Percentiles rank a stretch among this genome's conserved stretches.
These are phyloP conservation scores for Pyrenophora tritici-repentis DNA, from an alignment of 2,329 filamentous ascomycete species.

Conservation along the genomic window DNA sequence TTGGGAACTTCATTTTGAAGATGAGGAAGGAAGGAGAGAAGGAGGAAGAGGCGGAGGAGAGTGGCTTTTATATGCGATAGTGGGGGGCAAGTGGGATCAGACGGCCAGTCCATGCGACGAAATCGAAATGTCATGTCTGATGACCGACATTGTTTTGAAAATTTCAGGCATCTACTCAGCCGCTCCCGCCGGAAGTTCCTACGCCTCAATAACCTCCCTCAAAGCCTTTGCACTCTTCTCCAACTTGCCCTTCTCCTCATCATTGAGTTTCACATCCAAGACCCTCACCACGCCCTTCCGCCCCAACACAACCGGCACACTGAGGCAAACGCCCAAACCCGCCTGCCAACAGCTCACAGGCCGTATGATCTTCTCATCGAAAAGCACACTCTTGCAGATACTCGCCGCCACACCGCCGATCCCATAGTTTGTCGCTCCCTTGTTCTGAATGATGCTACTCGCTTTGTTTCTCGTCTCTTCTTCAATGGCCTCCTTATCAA, in stretches of 20 bases:
- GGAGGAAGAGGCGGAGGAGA: too few relatives aligned
- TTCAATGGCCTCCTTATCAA: constrained; percentile 16
- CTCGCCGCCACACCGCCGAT: constrained; percentile 27
- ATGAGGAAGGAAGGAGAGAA: too few relatives aligned
- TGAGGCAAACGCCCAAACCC: constrained; percentile 18
- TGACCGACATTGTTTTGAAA: too few relatives aligned
- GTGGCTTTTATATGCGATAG: too few relatives aligned
- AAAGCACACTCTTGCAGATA: constrained; percentile 22
- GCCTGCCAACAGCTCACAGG: constrained; percentile 23
- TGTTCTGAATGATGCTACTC: constrained; percentile 20
- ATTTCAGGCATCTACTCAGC: too few relatives aligned
- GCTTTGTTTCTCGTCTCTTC: constrained; percentile 26
- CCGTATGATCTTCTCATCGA: constrained; percentile 18
- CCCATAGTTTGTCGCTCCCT: constrained; percentile 28
- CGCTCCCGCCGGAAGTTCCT: background rate
- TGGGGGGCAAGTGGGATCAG: too few relatives aligned
- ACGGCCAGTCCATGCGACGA: too few relatives aligned
- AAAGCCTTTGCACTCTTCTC: constrained; percentile 20
- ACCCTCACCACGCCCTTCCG: constrained; percentile 18
- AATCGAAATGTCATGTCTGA: too few relatives aligned
- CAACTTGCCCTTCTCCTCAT: constrained; percentile 15
- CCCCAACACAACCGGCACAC: constrained; percentile 24
- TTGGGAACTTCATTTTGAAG: too few relatives aligned
- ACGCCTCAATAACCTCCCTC: constrained; percentile 16
- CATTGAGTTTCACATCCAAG: constrained; percentile 9